phyloP scores from a whole-genome alignment of 2,329 filamentous ascomycete species.

The Aspergillus cejpii region DNA sequence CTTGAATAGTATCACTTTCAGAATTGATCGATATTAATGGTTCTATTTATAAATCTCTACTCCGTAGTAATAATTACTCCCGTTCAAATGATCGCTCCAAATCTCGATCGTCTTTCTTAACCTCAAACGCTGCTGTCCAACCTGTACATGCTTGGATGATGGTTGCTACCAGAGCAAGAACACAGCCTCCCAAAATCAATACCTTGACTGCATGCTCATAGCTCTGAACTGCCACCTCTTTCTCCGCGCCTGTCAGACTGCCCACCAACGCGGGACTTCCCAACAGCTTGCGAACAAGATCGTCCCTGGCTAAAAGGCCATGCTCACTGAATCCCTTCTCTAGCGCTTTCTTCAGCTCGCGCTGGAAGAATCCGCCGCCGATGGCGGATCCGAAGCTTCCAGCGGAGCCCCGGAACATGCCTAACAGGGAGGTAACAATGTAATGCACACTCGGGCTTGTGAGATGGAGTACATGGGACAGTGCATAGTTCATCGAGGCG shows the following conservation, averaged over 20 bases:
- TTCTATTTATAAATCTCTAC: background rate
- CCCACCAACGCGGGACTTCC: conserved; percentile 54
- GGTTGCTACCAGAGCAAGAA: conserved; percentile 45
- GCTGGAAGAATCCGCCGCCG: conserved; percentile 67
- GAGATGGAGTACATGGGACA: conserved; percentile 72
- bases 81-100: conserved; percentile 1
- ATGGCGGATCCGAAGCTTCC: conserved; percentile 75
- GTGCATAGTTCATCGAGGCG: conserved; percentile 68
- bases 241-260: conserved; percentile 45
- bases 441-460: conserved; percentile 62
- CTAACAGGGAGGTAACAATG: conserved; percentile 66
- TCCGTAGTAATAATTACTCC: background rate
- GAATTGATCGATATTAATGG: no score
- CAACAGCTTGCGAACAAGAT: conserved; percentile 50
- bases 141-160: conserved; percentile 54
- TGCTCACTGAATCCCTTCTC: conserved; percentile 50
- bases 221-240: conserved; percentile 46
- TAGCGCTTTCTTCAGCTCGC: conserved; percentile 53
- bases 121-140: conserved; percentile 40
- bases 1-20: no score
- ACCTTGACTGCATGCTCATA: conserved; percentile 51
- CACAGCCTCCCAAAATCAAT: conserved; percentile 49
- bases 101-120: conserved; percentile 1
- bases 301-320: conserved; percentile 33
- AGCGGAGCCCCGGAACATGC: conserved; percentile 75